Percentiles rank a stretch among this genome's conserved stretches.
Conservation (phyloP, 352 stramenopile species). For the Hyaloperonospora brassicae region DNA sequence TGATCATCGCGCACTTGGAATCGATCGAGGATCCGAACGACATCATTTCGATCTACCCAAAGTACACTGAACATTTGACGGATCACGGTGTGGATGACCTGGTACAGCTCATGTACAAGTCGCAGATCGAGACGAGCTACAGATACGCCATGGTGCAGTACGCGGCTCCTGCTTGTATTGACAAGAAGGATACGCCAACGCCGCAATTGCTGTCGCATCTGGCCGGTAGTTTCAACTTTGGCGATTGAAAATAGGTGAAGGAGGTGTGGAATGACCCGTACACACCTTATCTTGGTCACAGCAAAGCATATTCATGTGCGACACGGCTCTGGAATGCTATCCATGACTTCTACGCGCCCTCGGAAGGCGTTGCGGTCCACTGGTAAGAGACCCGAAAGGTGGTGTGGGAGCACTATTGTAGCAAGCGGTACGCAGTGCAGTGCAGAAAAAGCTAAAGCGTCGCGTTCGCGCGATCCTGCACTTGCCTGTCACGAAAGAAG, state of each 20-base stretch:
- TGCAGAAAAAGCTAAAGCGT: slow-evolving; percentile 63
- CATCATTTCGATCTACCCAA: no score
- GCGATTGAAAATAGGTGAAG: slow-evolving; percentile 54
- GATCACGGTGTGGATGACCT: no score
- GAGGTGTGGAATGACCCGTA: slow-evolving; percentile 73
- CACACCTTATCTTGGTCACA: slow-evolving; percentile 72
- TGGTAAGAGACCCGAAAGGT: slow-evolving; percentile 81
- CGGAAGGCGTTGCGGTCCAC: slow-evolving; percentile 65
- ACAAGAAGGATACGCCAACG: slow-evolving; percentile 60
- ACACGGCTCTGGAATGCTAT: slow-evolving; percentile 68
- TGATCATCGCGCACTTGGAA: no score
- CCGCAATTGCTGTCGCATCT: slow-evolving; percentile 70
- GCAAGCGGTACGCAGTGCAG: slow-evolving; percentile 53
- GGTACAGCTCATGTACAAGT: no score
- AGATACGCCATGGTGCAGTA: slow-evolving; percentile 74
- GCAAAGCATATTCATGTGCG: slow-evolving; percentile 75
- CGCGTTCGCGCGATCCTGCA: slow-evolving; percentile 58
- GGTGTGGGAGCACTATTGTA: slow-evolving; percentile 76
- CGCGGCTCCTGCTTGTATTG: slow-evolving; percentile 50
- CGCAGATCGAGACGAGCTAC: slow-evolving; percentile 65
- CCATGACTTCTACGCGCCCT: no score
- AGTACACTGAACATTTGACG: no score
- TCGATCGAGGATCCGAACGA: no score
- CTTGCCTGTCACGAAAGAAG: slow-evolving; percentile 51
- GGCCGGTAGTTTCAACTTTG: slow-evolving; percentile 77